phyloP scores from a whole-genome alignment of 169 alveolate species.

The Plasmodium relictum region DNA sequence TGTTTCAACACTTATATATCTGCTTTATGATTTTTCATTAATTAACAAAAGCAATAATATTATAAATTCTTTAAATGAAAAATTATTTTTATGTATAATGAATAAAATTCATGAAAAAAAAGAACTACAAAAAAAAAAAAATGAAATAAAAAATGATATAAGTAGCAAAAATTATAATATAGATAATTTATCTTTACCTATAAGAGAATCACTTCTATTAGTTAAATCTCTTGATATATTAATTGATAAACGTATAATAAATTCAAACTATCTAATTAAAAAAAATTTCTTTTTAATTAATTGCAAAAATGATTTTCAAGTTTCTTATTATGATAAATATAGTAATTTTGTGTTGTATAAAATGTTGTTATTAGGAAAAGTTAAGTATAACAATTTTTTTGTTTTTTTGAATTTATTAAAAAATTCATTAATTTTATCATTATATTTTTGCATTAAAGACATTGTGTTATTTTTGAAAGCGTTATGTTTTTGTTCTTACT shows the following conservation, averaged over 20 bases:
- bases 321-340: constrained; percentile 2
- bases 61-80: constrained; percentile 18
- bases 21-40: constrained; percentile 27
- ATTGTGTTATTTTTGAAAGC: constrained; percentile 28
- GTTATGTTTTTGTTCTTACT: constrained; percentile 7
- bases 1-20: constrained; percentile 28
- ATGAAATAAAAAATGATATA: neutral
- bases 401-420: constrained; percentile 41
- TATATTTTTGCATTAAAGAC: constrained; percentile 28
- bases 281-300: constrained; percentile 6
- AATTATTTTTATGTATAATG: constrained; percentile 31
- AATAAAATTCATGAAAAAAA: neutral
- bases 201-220: constrained; percentile 28
- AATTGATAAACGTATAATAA: constrained; percentile 8
- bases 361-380: constrained; percentile 28
- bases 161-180: neutral
- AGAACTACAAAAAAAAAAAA: neutral
- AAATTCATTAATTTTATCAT: constrained; percentile 18
- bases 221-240: constrained; percentile 25
- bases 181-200: neutral
- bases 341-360: constrained; percentile 20
- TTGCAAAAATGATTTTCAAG: neutral
- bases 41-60: constrained; percentile 4
- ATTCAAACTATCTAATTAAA: neutral
- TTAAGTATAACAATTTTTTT: constrained; percentile 18